Base-by-base conservation (phyloP, 257 asterid genomes). In the Petrea volubilis region DNA sequence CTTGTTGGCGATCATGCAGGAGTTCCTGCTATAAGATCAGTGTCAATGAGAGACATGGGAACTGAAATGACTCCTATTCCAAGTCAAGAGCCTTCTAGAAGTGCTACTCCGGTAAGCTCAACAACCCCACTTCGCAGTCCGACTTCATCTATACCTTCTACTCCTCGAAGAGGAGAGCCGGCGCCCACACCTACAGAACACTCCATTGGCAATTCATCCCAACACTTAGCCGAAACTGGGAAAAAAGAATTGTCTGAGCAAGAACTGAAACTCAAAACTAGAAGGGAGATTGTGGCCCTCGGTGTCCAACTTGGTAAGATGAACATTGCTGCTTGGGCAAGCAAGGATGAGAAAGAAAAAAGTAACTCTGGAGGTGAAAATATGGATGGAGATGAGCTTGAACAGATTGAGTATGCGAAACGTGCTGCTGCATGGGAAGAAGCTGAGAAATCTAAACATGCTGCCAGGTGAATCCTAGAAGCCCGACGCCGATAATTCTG, bases 41-140 rank as follows among this genome's bases (percentile, higher is more conserved):
- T 95, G 73, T 92, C 99, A 11, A 95, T 95, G 99, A 86, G 99
- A 76, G 99, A 95, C 55, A 95, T 86, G 95, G 99, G 99, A 67
- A 95, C 99, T 0, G 99, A 95, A 76, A 95, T 95, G 99, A 95
- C 99, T 21, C 99, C 99, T 7, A 88, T 95, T 73, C 98, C 98
- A 3, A 95, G 99, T 58, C 99, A 95, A 73, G 99, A 92, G 69
- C 98, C 99, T 29, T 95, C 98, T 6, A 91, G 96, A 64, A 91
- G 97, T n/a, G 84, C 84, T 59, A 91, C 98, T 20, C 99, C 99
- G 0, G 78, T 85, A 18, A 89, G 89, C 57, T 74, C 97, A 31
- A 89, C 96, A 5, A 94, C 97, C 47, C 99, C 99, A 50, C 64
- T 88, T 25, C 90, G 97, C 31, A 94, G 97, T 78, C 99, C 99